phyloP scores from a whole-genome alignment of 441 rosid genomes.

The Arabidopsis hybrid region DNA sequence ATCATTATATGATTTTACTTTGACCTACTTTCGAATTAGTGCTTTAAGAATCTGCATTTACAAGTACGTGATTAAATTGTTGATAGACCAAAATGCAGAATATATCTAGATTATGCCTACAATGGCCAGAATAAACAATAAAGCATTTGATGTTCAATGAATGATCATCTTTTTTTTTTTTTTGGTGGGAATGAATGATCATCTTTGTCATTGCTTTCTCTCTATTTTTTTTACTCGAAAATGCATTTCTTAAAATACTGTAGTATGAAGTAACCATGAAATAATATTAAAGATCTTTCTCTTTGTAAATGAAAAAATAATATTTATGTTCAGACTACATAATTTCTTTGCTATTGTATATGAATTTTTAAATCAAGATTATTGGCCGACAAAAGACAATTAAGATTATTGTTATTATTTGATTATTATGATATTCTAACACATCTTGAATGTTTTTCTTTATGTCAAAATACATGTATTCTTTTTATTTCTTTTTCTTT shows the following conservation, averaged over 20 bases:
- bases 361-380: not conserved
- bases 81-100: constrained; percentile 10
- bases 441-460: not conserved
- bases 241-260: too few relatives aligned
- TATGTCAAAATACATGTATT: not conserved
- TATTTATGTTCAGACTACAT: not conserved
- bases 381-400: not conserved
- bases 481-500: not conserved
- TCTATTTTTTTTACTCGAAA: too few relatives aligned
- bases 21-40: constrained; percentile 19
- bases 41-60: constrained; percentile 29
- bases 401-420: not conserved
- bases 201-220: too few relatives aligned
- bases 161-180: not conserved
- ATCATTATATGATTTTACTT: not conserved
- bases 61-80: not conserved
- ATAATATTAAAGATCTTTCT: not conserved
- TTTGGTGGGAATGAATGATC: too few relatives aligned
- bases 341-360: not conserved
- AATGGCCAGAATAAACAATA: not conserved
- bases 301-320: too few relatives aligned
- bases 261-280: too few relatives aligned
- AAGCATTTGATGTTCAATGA: constrained; percentile 16
- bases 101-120: not conserved
- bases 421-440: constrained; percentile 2